These are phyloP conservation scores for Kitagawia praeruptora DNA, from an alignment of 129 eudicot species.

Conservation along the genomic window DNA sequence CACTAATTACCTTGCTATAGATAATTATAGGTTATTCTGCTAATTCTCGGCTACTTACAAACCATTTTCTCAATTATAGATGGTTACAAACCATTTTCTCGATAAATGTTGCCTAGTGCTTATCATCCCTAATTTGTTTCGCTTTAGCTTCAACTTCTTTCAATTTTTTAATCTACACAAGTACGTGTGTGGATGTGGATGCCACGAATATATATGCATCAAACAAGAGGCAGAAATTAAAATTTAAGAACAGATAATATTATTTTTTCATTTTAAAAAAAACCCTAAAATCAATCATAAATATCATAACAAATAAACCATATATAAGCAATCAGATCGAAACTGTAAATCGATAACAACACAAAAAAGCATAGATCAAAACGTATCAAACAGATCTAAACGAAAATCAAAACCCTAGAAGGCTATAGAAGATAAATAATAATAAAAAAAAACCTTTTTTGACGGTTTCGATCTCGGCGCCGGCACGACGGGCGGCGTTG, in stretches of 20 bases:
- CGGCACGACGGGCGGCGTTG: slow-evolving; percentile 98
- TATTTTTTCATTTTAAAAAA: background rate
- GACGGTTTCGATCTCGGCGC: slow-evolving; percentile 93
- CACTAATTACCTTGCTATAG: no score
- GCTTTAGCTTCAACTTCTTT: no score
- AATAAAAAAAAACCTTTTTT: slow-evolving; percentile 31
- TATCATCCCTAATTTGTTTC: no score
- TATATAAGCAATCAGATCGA: background rate
- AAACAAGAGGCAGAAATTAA: background rate
- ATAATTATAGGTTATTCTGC: no score
- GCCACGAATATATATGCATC: no score
- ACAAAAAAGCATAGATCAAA: background rate
- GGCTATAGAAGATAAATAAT: background rate
- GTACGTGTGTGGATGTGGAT: no score
- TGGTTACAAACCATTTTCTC: no score
- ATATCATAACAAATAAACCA: no score
- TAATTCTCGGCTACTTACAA: no score
- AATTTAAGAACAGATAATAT: background rate
- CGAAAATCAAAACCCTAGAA: slow-evolving; percentile 12
- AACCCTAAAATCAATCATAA: background rate
- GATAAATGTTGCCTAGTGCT: no score
- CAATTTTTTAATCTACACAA: no score
- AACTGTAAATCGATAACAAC: background rate
- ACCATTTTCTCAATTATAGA: no score
- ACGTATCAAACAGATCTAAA: background rate